Evolutionary conservation across 2,329 filamentous ascomycete species (phyloP).

Genomic region (Sordariomycetes sp.): DNA sequence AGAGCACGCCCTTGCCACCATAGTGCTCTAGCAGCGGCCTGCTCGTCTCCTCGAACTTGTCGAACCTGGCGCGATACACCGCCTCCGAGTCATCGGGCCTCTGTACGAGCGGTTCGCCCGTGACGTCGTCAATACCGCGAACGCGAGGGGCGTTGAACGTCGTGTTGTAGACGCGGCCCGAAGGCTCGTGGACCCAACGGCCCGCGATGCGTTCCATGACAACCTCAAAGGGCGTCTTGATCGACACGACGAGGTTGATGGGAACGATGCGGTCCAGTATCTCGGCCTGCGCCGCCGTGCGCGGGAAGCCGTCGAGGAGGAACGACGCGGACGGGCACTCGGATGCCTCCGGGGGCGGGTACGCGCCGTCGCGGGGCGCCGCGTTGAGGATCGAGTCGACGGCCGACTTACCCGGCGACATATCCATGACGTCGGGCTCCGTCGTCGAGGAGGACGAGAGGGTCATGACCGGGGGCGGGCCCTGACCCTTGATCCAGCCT

Average conservation of each 20-base stretch:
- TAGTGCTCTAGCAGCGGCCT: conserved; percentile 81
- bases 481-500: conserved; percentile 59
- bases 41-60: conserved; percentile 79
- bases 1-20: conserved; percentile 67
- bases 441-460: conserved; percentile 25
- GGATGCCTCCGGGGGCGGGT: conserved; percentile 32
- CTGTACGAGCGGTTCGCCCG: conserved; percentile 73
- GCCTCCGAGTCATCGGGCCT: conserved; percentile 77
- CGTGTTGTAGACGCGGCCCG: conserved; percentile 89
- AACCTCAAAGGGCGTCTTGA: conserved; percentile 74
- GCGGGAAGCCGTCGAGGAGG: conserved; percentile 90
- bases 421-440: conserved; percentile 15
- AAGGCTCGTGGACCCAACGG: conserved; percentile 86
- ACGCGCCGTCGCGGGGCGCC: conserved; percentile 9
- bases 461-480: conserved; percentile 34
- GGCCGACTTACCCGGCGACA: conserved; percentile 6
- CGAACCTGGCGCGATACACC: conserved; percentile 68
- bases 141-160: conserved; percentile 79
- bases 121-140: conserved; percentile 74
- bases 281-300: conserved; percentile 67
- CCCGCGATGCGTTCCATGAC: conserved; percentile 83
- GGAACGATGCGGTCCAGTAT: conserved; percentile 71
- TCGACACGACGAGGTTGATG: conserved; percentile 86
- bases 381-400: conserved; percentile 25
- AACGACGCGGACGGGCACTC: conserved; percentile 74